phyloP scores from a whole-genome alignment of 495 filamentous ascomycete genomes.

The Talaromyces trachyspermus region DNA sequence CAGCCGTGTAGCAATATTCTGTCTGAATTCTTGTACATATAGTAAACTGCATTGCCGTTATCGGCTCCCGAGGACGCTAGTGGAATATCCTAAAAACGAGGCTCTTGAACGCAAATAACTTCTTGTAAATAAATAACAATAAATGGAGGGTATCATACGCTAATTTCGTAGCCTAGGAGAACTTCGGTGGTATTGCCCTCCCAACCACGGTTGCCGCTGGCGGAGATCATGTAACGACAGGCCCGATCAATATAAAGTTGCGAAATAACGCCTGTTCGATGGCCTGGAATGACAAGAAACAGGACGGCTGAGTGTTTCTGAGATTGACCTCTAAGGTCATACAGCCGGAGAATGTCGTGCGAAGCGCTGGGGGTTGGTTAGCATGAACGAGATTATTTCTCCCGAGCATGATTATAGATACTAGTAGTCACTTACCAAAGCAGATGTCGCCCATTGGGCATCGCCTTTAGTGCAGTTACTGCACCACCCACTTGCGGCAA shows the following conservation, averaged over 20 bases:
- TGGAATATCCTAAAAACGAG: too few species aligned
- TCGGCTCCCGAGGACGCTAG: too few species aligned
- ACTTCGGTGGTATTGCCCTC: constrained; percentile 90
- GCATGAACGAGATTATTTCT: not conserved
- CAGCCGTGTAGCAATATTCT: not conserved
- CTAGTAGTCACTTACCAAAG: constrained; percentile 56
- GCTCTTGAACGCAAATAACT: too few species aligned
- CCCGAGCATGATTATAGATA: not conserved
- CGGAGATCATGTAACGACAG: constrained; percentile 82
- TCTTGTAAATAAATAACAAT: not conserved
- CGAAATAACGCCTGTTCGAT: constrained; percentile 84
- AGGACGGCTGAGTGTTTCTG: constrained; percentile 75
- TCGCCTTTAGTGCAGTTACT: constrained; percentile 77
- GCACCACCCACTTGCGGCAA: constrained; percentile 85
- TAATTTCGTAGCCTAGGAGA: constrained; percentile 89
- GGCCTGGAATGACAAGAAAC: constrained; percentile 90
- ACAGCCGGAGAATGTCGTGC: constrained; percentile 88
- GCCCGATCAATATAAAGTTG: constrained; percentile 78
- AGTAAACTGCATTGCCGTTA: too few species aligned
- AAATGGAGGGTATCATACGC: constrained; percentile 15
- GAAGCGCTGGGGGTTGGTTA: constrained; percentile 56
- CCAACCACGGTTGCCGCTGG: constrained; percentile 89
- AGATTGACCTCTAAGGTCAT: constrained; percentile 64
- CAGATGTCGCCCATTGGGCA: constrained; percentile 90
- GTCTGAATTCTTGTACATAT: not conserved